phyloP scores from a whole-genome alignment of 1,139 yeast genomes.

The Sugiyamaella novakii region DNA sequence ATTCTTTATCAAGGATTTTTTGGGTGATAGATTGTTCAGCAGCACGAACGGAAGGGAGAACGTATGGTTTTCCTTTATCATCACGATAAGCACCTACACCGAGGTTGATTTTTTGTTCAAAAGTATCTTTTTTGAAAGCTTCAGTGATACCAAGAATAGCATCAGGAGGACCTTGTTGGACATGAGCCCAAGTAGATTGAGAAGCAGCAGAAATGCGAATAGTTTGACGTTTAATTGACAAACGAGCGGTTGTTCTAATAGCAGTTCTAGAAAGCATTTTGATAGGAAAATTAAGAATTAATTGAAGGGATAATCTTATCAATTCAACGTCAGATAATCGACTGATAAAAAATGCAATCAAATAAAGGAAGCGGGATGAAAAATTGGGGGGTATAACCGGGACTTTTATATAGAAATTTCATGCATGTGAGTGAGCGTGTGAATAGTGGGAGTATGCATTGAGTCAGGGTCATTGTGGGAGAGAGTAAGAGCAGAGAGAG shows the following conservation, averaged over 20 bases:
- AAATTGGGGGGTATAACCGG: slow-evolving; percentile 5
- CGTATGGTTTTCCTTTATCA: slow-evolving; percentile 90
- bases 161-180: slow-evolving; percentile 65
- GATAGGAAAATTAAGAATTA: no score
- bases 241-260: slow-evolving; percentile 9
- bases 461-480: no score
- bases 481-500: no score
- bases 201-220: slow-evolving; percentile 13
- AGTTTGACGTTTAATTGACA: slow-evolving; percentile 3
- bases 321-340: background rate
- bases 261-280: slow-evolving; percentile 14
- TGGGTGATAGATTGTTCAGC: slow-evolving; percentile 47
- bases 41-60: slow-evolving; percentile 75
- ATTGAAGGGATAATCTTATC: no score
- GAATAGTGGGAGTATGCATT: no score
- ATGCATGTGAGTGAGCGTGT: background rate
- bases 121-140: slow-evolving; percentile 51
- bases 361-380: slow-evolving; percentile 1
- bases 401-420: background rate
- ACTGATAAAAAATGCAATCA: background rate
- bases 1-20: slow-evolving; percentile 79
- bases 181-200: slow-evolving; percentile 43
- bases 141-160: slow-evolving; percentile 66
- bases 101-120: slow-evolving; percentile 71
- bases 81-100: slow-evolving; percentile 98